These are phyloP conservation scores for Yamadazyma trypodendri DNA, from an alignment of 1,139 yeast species.

Conservation along the genomic window DNA sequence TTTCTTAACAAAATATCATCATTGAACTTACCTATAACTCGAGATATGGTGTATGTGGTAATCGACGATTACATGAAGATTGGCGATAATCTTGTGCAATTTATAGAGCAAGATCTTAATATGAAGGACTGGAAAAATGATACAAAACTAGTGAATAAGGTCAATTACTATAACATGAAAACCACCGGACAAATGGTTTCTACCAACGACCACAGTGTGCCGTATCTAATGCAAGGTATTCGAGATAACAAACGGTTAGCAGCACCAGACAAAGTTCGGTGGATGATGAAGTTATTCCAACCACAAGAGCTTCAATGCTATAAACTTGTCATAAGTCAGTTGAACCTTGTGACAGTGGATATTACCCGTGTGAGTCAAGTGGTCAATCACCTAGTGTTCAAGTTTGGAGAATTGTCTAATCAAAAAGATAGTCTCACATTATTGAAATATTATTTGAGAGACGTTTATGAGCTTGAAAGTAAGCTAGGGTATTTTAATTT, in stretches of 20 bases:
- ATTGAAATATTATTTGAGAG: constrained; percentile 9
- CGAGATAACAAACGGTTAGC: constrained; percentile 3
- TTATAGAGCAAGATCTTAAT: constrained; percentile 36
- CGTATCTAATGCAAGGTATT: constrained; percentile 16
- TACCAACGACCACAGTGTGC: constrained; percentile 16
- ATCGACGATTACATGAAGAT: constrained; percentile 37
- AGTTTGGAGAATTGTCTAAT: background rate
- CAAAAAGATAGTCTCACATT: constrained; percentile 2
- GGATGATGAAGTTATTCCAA: constrained; percentile 2
- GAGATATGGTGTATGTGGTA: constrained; percentile 28
- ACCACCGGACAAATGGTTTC: constrained; percentile 1
- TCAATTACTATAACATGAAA: constrained; percentile 23
- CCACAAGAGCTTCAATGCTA: constrained; percentile 2
- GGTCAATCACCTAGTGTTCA: constrained; percentile 5
- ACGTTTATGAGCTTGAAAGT: constrained; percentile 6
- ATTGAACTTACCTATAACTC: constrained; percentile 35
- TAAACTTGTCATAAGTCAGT: constrained; percentile 6
- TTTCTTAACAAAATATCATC: constrained; percentile 33
- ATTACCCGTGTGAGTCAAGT: constrained; percentile 5
- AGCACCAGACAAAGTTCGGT: background rate
- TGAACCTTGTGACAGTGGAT: constrained; percentile 7
- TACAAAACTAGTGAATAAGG: constrained; percentile 30
- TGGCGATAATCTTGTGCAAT: constrained; percentile 30
- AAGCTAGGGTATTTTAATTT: constrained; percentile 8
- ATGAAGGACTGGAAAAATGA: constrained; percentile 30